phyloP scores from a whole-genome alignment of 1,139 yeast genomes.

The Yamadazyma triangularis region DNA sequence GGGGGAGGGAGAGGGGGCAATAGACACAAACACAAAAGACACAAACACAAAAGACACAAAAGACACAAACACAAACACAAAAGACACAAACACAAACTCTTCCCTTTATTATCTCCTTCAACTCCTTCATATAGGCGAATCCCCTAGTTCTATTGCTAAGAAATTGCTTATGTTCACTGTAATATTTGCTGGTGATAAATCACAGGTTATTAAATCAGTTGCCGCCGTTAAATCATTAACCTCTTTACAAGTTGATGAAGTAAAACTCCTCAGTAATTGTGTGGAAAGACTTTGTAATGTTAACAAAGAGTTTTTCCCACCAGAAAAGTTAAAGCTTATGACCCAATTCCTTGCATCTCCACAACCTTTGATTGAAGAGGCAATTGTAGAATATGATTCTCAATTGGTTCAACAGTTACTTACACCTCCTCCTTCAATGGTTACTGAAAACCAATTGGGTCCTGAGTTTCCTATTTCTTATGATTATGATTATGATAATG shows the following conservation, averaged over 20 bases:
- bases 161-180: conserved; percentile 22
- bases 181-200: conserved; percentile 12
- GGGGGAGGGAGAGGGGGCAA: no score
- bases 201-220: conserved; percentile 10
- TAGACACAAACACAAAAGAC: conserved; percentile 17
- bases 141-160: conserved; percentile 22
- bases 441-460: not conserved
- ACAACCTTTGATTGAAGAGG: conserved; percentile 5
- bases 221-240: conserved; percentile 12
- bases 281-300: conserved; percentile 11
- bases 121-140: conserved; percentile 19
- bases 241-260: conserved; percentile 7
- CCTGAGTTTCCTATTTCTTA: conserved; percentile 1
- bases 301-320: conserved; percentile 5
- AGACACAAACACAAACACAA: no score
- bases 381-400: conserved; percentile 9
- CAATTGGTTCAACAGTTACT: conserved; percentile 7
- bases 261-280: conserved; percentile 10
- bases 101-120: conserved; percentile 9
- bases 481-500: conserved; percentile 1
- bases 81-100: conserved; percentile 3
- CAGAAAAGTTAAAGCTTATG: conserved; percentile 3
- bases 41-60: no score
- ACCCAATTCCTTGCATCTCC: conserved; percentile 6
- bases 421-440: conserved; percentile 6